A percentile compares a stretch with the other conserved stretches of the same genome.
Conservation (phyloP, 2,329 filamentous ascomycete species). For the Colletotrichum sp. region DNA sequence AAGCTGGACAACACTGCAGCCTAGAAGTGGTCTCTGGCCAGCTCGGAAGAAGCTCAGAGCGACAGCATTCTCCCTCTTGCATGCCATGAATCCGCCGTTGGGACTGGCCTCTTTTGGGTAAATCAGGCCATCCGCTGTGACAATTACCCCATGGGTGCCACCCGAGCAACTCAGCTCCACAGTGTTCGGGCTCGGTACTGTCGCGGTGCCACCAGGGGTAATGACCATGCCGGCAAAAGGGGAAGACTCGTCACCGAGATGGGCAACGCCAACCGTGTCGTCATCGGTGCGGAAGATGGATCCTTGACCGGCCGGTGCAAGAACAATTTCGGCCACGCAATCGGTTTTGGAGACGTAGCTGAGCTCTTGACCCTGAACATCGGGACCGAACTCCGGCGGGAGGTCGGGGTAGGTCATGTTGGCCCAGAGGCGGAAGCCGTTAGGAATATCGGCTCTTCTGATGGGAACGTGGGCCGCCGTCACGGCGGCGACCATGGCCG, state of each 20-base stretch:
- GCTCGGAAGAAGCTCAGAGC: neutral
- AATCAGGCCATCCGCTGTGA: neutral
- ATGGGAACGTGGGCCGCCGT: neutral
- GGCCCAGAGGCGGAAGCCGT: neutral
- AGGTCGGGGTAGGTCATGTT: conserved; percentile 1
- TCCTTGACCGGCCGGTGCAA: neutral
- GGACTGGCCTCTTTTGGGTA: neutral
- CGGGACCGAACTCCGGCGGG: neutral
- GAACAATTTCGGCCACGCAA: neutral
- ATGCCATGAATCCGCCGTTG: neutral
- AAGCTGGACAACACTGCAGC: neutral
- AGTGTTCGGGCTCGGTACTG: neutral
- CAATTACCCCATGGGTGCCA: neutral
- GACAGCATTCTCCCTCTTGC: neutral
- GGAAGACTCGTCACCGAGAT: neutral
- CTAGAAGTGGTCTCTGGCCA: neutral
- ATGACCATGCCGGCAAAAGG: neutral
- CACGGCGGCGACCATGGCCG: neutral
- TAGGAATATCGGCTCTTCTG: neutral
- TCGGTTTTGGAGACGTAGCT: neutral
- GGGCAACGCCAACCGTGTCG: neutral
- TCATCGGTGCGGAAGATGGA: neutral
- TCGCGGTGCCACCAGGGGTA: neutral
- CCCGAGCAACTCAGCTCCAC: neutral
- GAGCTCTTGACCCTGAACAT: neutral